phyloP scores from a whole-genome alignment of 352 stramenopile genomes.

The Hyaloperonospora arabidopsidis region DNA sequence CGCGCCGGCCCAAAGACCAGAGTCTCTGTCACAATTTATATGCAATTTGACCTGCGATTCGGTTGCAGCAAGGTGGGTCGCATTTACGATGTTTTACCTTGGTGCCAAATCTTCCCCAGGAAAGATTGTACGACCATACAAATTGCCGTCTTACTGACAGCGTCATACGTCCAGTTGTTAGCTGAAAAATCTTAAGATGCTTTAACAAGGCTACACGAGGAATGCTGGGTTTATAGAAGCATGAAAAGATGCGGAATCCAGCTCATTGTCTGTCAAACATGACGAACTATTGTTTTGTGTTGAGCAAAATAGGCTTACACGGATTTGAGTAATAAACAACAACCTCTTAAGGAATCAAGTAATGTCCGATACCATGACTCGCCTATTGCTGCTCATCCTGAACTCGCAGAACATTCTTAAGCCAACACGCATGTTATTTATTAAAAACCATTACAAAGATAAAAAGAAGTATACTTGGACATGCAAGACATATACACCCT shows the following conservation, averaged over 20 bases:
- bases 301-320: neutral
- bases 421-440: neutral
- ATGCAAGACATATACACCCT: neutral
- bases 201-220: neutral
- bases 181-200: neutral
- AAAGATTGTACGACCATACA: neutral
- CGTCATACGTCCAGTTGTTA: neutral
- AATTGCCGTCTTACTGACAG: neutral
- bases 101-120: neutral
- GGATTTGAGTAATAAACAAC: neutral
- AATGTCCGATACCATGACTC: neutral
- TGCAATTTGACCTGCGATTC: neutral
- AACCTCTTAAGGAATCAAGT: neutral
- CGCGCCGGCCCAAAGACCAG: neutral
- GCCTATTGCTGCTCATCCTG: neutral
- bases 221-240: neutral
- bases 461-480: neutral
- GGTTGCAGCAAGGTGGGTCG: neutral
- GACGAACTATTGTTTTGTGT: neutral
- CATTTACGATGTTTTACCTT: neutral
- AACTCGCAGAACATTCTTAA: neutral
- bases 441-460: neutral
- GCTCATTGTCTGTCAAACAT: neutral
- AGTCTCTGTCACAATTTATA: neutral
- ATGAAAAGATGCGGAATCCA: neutral